Evolutionary conservation across 2,329 filamentous ascomycete genomes (phyloP), one percentile per base, ranked within the genome.

Genomic region (Sporothrix schenckii): DNA sequence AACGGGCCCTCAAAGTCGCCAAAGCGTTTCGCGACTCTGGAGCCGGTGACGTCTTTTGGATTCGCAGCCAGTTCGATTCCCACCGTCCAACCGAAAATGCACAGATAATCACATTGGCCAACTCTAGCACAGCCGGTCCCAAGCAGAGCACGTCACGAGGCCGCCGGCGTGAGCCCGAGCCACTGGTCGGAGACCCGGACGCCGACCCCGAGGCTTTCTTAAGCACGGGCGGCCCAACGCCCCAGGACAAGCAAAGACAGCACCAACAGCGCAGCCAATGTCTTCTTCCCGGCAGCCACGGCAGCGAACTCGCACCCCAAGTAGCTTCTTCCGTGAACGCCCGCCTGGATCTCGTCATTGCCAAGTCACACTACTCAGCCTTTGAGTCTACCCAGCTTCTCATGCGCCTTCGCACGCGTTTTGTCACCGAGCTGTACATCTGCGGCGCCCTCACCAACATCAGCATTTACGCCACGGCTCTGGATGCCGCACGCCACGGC

Each of bases 401-500:
- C 9, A 84, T 91, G 66, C 85, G 88, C n/a, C 81, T 98, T 60
- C 88, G 94, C n/a, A 89, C 89, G n/a, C 91, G 89, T 73, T 89
- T 97, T 74, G 88, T 97, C 71, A 97, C 93, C 2, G 92, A 97
- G 76, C 83, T 99, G 14, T 97, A 92, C 79, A 87, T 98, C 30
- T 96, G 92, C 76, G 95, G 95, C 27, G 91, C 91, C 58, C 85
- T 97, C 65, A 92, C 91, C 56, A 97, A 98, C 76, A 83, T 96
- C 49, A 94, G 93, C 44, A 89, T 98, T 61, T 93, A 95, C 77
- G 94, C 95, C 9, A 97, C 94, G 0, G 93, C 93, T 3, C 85
- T 97, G 73, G 95, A 97, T 77, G 95, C 94, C 13, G 94, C 92
- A 1, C 88, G 91, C 24, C 91, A 97, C 79, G 95, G 94, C 4